Base-by-base conservation (phyloP, 2,329 filamentous ascomycete genomes). In the Aspergillus latus region DNA sequence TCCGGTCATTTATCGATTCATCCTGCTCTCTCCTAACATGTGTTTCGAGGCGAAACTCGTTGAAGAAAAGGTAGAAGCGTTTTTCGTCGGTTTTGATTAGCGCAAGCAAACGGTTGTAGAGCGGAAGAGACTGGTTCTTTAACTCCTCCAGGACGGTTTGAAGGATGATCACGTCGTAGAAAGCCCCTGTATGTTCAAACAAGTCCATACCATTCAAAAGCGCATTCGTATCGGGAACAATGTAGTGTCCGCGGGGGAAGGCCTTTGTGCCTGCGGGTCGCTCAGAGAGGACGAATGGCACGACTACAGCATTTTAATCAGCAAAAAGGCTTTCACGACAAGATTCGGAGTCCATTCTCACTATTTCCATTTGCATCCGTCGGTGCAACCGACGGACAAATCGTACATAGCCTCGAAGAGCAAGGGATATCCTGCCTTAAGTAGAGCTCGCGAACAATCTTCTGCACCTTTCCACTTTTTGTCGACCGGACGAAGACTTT, bases 51-150 rank as follows among this genome's bases (percentile, higher is more conserved):
- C 93, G 85, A 70, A 99, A 99, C 67, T 99, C 94, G 73, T 99
- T 99, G 84, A 97, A 97, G 73, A 99, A 99, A 51, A 99, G 90
- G 69, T 97, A 97, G 72, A 96, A 97, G 53, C 93, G 86, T 80
- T 99, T 99, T 63, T 96, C 92, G 66, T 96, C 92, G 68, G 93
- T 96, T 75, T 93, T 96, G 39, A 92, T 96, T 61, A 99, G 80
- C 21, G 89, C 87, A 63, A 97, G 85, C 49, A 99, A 80, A 39
- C 94, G 89, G 73, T 97, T 97, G 78, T 97, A 99, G 37, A 99
- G 84, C 42, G 94, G 94, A 59, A 97, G 76, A 10, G 93, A 97
- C 65, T 92, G 86, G 72, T 97, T 96, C 70, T 92, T 90, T 58
- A 99, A 83, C 77, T 99, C 94, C 74, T 99, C 94, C 11, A 99